Evolutionary conservation across 768 basidiomycete genomes (phyloP).

Genomic region (Pleurotus pulmonarius): DNA sequence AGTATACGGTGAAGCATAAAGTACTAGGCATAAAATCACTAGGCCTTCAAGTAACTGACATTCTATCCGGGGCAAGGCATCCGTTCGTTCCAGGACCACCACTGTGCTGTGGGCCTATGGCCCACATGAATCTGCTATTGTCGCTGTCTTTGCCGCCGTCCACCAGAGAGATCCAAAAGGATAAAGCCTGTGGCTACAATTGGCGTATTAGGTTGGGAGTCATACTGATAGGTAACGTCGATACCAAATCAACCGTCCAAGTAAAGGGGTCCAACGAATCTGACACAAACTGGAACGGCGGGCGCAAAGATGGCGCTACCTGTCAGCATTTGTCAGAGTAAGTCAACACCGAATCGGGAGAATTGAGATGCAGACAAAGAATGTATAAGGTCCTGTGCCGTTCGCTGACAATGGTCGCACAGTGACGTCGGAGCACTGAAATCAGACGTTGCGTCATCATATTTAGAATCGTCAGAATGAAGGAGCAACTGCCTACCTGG

Average conservation of each 20-base stretch:
- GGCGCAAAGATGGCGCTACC: constrained; percentile 59
- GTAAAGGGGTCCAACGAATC: constrained; percentile 38
- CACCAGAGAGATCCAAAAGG: constrained; percentile 53
- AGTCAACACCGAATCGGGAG: not conserved
- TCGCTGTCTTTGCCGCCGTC: constrained; percentile 27
- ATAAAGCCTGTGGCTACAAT: constrained; percentile 41
- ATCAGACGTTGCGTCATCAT: not conserved
- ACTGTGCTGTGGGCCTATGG: constrained; percentile 56
- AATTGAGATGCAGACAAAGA: constrained; percentile 40
- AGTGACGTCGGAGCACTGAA: constrained; percentile 55
- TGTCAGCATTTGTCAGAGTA: constrained; percentile 17
- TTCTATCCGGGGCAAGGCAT: constrained; percentile 35
- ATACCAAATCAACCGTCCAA: constrained; percentile 49
- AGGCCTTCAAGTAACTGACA: not conserved
- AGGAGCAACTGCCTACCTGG: constrained; percentile 29
- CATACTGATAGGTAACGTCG: not conserved
- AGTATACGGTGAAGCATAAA: constrained; percentile 7
- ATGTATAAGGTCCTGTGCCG: constrained; percentile 56
- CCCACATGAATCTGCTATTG: constrained; percentile 42
- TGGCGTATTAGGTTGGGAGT: not conserved
- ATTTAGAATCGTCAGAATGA: not conserved
- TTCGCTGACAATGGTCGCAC: constrained; percentile 39
- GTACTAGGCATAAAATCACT: not conserved
- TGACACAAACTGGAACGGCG: constrained; percentile 55
- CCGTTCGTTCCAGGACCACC: constrained; percentile 36